Base-by-base conservation (phyloP, 2,329 filamentous ascomycete species). In the Talaromyces islandicus region DNA sequence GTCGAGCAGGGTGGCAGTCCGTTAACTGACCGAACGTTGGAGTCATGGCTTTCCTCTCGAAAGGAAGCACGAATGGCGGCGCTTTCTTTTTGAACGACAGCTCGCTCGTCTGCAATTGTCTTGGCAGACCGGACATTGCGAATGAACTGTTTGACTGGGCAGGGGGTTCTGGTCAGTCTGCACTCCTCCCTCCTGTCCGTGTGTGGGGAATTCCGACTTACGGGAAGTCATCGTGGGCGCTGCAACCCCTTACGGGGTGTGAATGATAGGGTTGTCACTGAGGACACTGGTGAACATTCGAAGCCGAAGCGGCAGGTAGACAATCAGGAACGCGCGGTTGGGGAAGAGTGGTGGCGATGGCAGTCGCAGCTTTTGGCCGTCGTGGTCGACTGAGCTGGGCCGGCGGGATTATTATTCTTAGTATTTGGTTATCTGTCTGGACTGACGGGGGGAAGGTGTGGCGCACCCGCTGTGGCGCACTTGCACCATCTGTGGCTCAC, bases 81-180 rank as follows among this genome's bases (percentile, higher is more conserved):
- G 78, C 94, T 99, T 81, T 99, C 94, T 78, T 99, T 99, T 72
- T 97, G 94, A 65, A 99, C 95, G 60, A 99, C 94, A 57, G 94
- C 93, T 73, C 94, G 88, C 81, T 99, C 94, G 78, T 99, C 94
- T 75, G 95, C 95, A 73, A 99, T 97, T 38, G 94, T 99, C 82
- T 99, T 99, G 63, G 94, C 92, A 63, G 94, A 93, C 75, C 94
- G 91, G 74, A 99, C 94, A 79, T 97, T 97, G 75, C 94, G 92
- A 78, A 99, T 99, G 80, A 99, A 99, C 80, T 97, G 94, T 81
- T 99, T 99, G 76, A 99, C 94, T 97, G 73, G 57, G 60, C 38
- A 17, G 24, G 29, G 56, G 50, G 46, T 53, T 10, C 11, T 43
- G 55, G 60, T 62, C 54, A 62, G 60, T 60, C 24, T 48, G 63